Percentiles rank a stretch among this genome's conserved stretches.
phyloP scores from a whole-genome alignment of 495 filamentous ascomycete genomes.

The Amniculicola lignicola region DNA sequence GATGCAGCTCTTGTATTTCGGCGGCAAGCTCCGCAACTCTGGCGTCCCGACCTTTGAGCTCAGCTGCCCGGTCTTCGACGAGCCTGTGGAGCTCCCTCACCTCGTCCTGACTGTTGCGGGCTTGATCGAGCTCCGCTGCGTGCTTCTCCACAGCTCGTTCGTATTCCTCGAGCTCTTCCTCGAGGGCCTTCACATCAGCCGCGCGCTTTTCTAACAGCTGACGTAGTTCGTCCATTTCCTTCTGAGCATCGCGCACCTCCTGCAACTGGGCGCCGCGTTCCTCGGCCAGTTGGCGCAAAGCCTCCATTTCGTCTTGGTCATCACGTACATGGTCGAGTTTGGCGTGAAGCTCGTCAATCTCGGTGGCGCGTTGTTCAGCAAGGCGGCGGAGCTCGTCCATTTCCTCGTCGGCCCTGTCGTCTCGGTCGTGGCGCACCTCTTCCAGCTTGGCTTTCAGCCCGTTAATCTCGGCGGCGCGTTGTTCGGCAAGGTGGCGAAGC shows the following conservation, averaged over 20 bases:
- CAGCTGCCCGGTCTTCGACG: too few relatives aligned
- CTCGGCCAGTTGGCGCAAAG: too few relatives aligned
- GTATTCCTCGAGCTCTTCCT: slow-evolving; percentile 47
- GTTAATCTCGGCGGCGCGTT: slow-evolving; percentile 41
- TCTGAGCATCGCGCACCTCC: slow-evolving; percentile 22
- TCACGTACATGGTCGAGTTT: slow-evolving; percentile 31
- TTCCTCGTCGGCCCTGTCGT: not conserved
- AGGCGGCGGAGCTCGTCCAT: slow-evolving; percentile 51
- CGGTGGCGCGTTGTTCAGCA: slow-evolving; percentile 45
- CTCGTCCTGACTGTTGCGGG: too few relatives aligned
- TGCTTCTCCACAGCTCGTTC: slow-evolving; percentile 42
- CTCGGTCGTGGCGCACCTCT: slow-evolving; percentile 5
- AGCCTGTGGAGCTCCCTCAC: too few relatives aligned
- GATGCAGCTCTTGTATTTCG: too few relatives aligned
- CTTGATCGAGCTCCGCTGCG: too few relatives aligned
- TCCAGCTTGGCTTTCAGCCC: slow-evolving; percentile 36
- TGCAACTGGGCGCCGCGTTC: slow-evolving; percentile 10
- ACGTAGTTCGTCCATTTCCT: slow-evolving; percentile 51
- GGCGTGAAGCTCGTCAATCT: slow-evolving; percentile 35
- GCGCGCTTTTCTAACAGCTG: slow-evolving; percentile 43
- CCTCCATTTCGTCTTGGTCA: slow-evolving; percentile 7
- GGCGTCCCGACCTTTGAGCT: too few relatives aligned
- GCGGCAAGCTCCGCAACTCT: too few relatives aligned
- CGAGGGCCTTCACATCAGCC: too few relatives aligned
- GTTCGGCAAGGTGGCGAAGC: slow-evolving; percentile 50